Base-by-base conservation (phyloP, 495 filamentous ascomycete species). In the Lasiosphaeriaceae sp. region DNA sequence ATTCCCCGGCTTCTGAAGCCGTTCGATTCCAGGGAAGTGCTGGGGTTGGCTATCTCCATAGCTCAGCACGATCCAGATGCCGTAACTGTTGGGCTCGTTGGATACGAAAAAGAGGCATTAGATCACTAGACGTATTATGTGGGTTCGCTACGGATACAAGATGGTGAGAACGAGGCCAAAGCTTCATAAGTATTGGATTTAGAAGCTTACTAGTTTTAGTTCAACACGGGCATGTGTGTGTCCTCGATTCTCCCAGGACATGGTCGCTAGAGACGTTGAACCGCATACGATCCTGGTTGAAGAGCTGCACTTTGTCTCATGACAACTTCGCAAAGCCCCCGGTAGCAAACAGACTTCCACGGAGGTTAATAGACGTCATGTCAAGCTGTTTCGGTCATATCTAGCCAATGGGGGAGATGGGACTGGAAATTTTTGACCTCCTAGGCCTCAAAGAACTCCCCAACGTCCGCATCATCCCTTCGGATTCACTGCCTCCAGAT, bases 291-390 rank as follows among this genome's bases (percentile, higher is more conserved):
- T 3, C 16, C 14, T 54, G 51, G 51, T 21, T 54, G 35, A 7
- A 7, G 8, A 54, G 35, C 7, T 54, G 51, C 39, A 11, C 22
- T 44, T 54, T 22, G 19, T 54, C 51, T 2, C 51, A 54, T 45
- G 17, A 11, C 20, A 12, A 54, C 11, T 54, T 34, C 23, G 51
- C 17, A 26, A 54, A 26, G 8, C 16, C n/a, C 22, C 20, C 17
- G 22, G 20, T 12, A 2, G 11, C 51, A 44, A 24, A 20, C 51
- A 14, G 37, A 16, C 51, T 54, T 8, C 51, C 51, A 26, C 51
- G 51, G 22, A 34, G 51, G 20, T 24, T 54, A 26, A 54, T 54
- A 44, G 51, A 54, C 22, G 50, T 52, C 23, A 22, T 24, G 51
- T 24, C 51, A 22, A 45, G 35, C 5, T 14, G 9, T 21, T 35